Conservation (phyloP, 345 rosid species). For the Ceriops tagal region DNA sequence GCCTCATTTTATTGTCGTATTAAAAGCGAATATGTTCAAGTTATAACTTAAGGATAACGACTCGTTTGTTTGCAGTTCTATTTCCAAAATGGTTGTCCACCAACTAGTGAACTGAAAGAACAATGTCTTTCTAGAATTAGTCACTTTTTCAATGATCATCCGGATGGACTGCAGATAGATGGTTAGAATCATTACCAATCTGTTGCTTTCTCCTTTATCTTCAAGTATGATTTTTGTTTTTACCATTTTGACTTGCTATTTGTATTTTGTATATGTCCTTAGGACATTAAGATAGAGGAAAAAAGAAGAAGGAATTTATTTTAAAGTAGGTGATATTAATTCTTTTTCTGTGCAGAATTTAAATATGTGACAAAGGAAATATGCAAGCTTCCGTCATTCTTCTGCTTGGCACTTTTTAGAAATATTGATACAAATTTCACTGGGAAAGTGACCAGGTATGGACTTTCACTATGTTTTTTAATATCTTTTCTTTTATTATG, state of each 20-base stretch:
- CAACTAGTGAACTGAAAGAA: slow-evolving; percentile 25
- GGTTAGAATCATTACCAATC: slow-evolving; percentile 19
- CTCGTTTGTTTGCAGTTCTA: slow-evolving; percentile 24
- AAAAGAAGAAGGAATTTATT: neutral
- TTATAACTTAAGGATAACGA: neutral
- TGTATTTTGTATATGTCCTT: neutral
- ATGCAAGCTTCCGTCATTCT: slow-evolving; percentile 87
- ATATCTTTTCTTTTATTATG: neutral
- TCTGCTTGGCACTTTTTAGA: slow-evolving; percentile 62
- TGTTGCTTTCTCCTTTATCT: neutral
- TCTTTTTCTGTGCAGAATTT: slow-evolving; percentile 16
- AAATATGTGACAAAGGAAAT: slow-evolving; percentile 45
- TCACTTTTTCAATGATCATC: slow-evolving; percentile 19
- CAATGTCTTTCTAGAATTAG: slow-evolving; percentile 20
- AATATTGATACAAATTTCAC: slow-evolving; percentile 55
- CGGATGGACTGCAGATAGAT: slow-evolving; percentile 20
- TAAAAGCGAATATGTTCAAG: slow-evolving; percentile 3
- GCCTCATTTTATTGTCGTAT: slow-evolving; percentile 2
- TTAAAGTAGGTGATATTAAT: neutral
- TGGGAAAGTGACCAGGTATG: slow-evolving; percentile 74
- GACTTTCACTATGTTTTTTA: neutral
- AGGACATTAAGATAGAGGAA: neutral
- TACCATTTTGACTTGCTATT: neutral
- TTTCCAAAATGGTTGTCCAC: slow-evolving; percentile 31
- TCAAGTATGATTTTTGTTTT: neutral